These are phyloP conservation scores for Hypsizygus ulmarius DNA, from an alignment of 1,284 basidiomycete species.

Conservation along the genomic window DNA sequence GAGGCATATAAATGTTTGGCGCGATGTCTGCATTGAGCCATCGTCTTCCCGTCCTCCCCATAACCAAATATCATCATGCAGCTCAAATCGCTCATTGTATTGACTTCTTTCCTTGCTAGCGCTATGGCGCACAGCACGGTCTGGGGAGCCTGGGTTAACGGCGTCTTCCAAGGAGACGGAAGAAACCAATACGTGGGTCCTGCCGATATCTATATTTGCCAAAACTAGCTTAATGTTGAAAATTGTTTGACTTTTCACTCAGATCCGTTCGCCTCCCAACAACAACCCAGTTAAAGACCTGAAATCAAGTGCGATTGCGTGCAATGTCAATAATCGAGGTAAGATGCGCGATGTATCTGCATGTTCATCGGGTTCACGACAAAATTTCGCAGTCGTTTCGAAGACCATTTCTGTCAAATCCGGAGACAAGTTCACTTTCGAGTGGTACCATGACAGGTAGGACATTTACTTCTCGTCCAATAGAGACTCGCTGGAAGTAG, in stretches of 20 bases:
- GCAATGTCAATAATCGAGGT: slow-evolving; percentile 30
- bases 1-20: background rate
- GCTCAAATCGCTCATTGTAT: slow-evolving; percentile 16
- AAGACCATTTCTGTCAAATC: slow-evolving; percentile 26
- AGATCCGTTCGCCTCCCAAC: slow-evolving; percentile 32
- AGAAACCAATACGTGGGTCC: slow-evolving; percentile 26
- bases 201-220: no score
- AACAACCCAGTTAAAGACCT: slow-evolving; percentile 32
- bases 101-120: slow-evolving; percentile 20
- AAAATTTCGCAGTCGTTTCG: slow-evolving; percentile 19
- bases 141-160: slow-evolving; percentile 34
- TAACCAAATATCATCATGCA: slow-evolving; percentile 17
- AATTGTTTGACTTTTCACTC: background rate
- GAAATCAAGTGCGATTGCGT: slow-evolving; percentile 27
- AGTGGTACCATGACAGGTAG: slow-evolving; percentile 33
- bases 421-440: slow-evolving; percentile 31
- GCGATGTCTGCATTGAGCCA: no score
- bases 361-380: background rate
- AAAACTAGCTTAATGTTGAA: background rate
- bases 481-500: background rate
- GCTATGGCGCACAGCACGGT: slow-evolving; percentile 29
- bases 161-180: slow-evolving; percentile 31
- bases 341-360: background rate
- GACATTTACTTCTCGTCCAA: background rate
- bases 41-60: background rate